Conservation (phyloP, 208 protist genomes). For the Crithidia bombi region DNA sequence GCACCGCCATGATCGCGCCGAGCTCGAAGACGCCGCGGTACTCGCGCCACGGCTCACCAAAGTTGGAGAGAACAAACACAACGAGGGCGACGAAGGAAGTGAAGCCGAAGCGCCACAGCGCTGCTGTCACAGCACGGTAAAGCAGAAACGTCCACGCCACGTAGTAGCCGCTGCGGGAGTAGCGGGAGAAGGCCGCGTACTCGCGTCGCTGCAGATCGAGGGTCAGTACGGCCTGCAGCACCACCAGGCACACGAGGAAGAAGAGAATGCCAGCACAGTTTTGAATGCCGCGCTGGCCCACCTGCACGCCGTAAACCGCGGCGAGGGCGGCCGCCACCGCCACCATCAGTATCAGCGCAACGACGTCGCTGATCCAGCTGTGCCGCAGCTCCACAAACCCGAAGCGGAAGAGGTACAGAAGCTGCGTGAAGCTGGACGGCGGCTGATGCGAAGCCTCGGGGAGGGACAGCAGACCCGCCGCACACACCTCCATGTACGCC, state of each 20-base stretch:
- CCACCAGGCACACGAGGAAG: slow-evolving; percentile 60
- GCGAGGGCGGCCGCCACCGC: slow-evolving; percentile 42
- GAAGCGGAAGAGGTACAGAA: slow-evolving; percentile 61
- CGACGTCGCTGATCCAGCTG: slow-evolving; percentile 30
- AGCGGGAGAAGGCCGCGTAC: slow-evolving; percentile 55
- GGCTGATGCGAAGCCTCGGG: slow-evolving; percentile 30
- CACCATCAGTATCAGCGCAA: slow-evolving; percentile 32
- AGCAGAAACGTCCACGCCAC: slow-evolving; percentile 47
- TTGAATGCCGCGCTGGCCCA: slow-evolving; percentile 57
- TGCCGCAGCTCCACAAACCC: slow-evolving; percentile 48
- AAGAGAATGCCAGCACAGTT: slow-evolving; percentile 76
- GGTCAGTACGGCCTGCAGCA: slow-evolving; percentile 62
- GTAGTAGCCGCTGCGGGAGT: slow-evolving; percentile 65
- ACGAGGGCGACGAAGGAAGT: slow-evolving; percentile 45
- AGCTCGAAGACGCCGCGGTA: slow-evolving; percentile 60
- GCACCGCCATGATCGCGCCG: slow-evolving; percentile 52
- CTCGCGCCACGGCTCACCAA: slow-evolving; percentile 55
- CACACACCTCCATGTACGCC: slow-evolving; percentile 54
- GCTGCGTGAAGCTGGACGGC: slow-evolving; percentile 39
- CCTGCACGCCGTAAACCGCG: slow-evolving; percentile 61
- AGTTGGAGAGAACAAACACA: slow-evolving; percentile 49
- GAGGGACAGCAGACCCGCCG: slow-evolving; percentile 38
- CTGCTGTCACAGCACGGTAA: slow-evolving; percentile 40
- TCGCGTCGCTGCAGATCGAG: slow-evolving; percentile 49
- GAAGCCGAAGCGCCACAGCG: slow-evolving; percentile 46